These are phyloP conservation scores for Inosperma sp. DNA, from an alignment of 768 basidiomycete species.

Conservation along the genomic window DNA sequence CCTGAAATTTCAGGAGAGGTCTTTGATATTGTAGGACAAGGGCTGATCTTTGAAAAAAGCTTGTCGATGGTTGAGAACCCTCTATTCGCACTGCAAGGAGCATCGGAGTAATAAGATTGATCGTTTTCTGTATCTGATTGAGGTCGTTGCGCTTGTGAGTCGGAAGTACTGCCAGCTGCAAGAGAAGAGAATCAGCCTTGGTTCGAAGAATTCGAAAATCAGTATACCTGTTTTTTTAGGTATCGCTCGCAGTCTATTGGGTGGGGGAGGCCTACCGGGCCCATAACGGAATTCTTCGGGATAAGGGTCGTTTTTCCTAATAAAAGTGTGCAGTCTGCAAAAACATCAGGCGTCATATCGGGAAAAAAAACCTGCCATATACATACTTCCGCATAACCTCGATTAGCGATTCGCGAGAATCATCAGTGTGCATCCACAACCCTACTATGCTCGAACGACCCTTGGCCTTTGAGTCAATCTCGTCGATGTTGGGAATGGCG, in stretches of 20 bases:
- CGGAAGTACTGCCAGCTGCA: conserved; percentile 9
- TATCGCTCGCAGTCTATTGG: conserved; percentile 31
- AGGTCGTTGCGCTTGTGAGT: conserved; percentile 9
- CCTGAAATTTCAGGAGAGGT: conserved; percentile 34
- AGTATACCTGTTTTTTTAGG: conserved; percentile 25
- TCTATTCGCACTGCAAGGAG: conserved; percentile 15
- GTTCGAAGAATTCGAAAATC: neutral
- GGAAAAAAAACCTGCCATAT: neutral
- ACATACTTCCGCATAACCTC: conserved; percentile 65
- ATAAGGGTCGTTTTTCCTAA: conserved; percentile 62
- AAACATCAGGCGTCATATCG: neutral
- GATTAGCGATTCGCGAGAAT: conserved; percentile 65
- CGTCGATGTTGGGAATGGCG: conserved; percentile 41
- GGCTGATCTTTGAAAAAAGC: conserved; percentile 42
- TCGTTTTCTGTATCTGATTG: conserved; percentile 30
- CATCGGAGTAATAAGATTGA: conserved; percentile 23
- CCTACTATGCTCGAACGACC: conserved; percentile 58
- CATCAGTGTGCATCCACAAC: conserved; percentile 70
- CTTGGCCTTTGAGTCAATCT: conserved; percentile 45
- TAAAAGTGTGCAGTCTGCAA: conserved; percentile 57
- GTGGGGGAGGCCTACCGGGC: conserved; percentile 60
- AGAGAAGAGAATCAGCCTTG: neutral
- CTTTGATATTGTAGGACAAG: conserved; percentile 22
- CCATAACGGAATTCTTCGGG: conserved; percentile 70
- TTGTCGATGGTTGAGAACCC: conserved; percentile 40